Base-by-base conservation (phyloP, 2,329 filamentous ascomycete species). In the Aureobasidium pullulans region DNA sequence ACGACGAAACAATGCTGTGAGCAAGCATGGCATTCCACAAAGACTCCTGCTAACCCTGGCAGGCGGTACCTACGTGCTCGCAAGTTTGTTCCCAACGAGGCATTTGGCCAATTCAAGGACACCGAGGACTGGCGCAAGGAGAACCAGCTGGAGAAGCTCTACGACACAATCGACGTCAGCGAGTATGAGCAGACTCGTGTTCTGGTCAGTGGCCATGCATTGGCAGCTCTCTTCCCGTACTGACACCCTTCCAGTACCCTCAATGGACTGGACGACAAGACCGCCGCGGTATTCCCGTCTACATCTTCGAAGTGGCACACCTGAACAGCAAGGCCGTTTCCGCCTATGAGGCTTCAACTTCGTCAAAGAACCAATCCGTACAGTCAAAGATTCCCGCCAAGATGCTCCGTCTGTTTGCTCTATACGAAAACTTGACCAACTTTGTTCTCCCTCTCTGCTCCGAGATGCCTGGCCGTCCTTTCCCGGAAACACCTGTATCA, bases 251-350 rank as follows among this genome's bases (percentile, higher is more conserved):
- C 58, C 68, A 92, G 88, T 96, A 96, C 70, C 91, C 92, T 28
- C 90, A 96, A 84, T 96, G 91, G 89, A 95, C 90, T 19, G 93
- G 93, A 59, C 88, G 91, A 64, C 84, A 92, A 66, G 93, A 96
- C 75, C 88, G 85, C 66, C 88, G 91, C 66, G 93, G 93, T 65
- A 96, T 96, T 63, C 93, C 93, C 7, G 81, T 96, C 66, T 96
- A 94, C 74, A 83, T 96, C 62, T 96, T 89, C 74, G 89, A 95
- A 74, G 90, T 96, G 71, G 83, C 84, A 62, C 84, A 89, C 61
- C 82, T 96, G 66, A 89, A 95, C 76, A 83, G 81, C 70, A 95
- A 96, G 76, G 87, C 87, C 36, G 85, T 96, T 66, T 76, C 84
- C 44, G 82, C 84, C 60, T 96, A 96, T 75, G 88, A 93, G 70